phyloP scores from a whole-genome alignment of 148 eudicot species.

The Vaccinium darrowii region DNA sequence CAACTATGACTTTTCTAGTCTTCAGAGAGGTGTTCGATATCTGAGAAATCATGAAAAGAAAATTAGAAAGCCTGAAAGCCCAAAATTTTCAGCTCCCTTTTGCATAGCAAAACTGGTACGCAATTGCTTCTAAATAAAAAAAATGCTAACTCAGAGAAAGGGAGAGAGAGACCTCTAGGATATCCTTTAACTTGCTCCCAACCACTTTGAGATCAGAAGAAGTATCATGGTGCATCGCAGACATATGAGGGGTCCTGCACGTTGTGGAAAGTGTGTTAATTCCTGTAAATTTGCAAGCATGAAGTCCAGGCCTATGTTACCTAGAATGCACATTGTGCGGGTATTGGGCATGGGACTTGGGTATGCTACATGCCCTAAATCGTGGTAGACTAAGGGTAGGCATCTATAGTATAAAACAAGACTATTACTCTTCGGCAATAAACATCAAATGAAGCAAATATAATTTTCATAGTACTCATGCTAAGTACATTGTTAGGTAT shows the following conservation, averaged over 20 bases:
- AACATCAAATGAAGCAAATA: background rate
- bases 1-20: constrained; percentile 53
- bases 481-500: background rate
- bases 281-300: background rate
- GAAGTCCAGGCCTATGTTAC: constrained; percentile 5
- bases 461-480: background rate
- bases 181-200: constrained; percentile 70
- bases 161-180: constrained; percentile 56
- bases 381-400: background rate
- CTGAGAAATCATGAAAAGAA: constrained; percentile 29
- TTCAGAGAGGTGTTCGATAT: constrained; percentile 54
- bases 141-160: background rate
- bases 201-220: constrained; percentile 81
- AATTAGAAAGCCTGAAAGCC: constrained; percentile 26
- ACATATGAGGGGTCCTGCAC: constrained; percentile 87
- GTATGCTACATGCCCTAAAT: background rate
- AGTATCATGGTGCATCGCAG: constrained; percentile 88
- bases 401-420: background rate
- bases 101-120: background rate
- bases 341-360: background rate
- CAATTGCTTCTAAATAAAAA: background rate
- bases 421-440: background rate
- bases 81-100: background rate
- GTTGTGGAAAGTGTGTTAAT: constrained; percentile 6
- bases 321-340: background rate